Evolutionary conservation across 768 basidiomycete species (phyloP).

Genomic region (Tylopilus rubrobrunneus): DNA sequence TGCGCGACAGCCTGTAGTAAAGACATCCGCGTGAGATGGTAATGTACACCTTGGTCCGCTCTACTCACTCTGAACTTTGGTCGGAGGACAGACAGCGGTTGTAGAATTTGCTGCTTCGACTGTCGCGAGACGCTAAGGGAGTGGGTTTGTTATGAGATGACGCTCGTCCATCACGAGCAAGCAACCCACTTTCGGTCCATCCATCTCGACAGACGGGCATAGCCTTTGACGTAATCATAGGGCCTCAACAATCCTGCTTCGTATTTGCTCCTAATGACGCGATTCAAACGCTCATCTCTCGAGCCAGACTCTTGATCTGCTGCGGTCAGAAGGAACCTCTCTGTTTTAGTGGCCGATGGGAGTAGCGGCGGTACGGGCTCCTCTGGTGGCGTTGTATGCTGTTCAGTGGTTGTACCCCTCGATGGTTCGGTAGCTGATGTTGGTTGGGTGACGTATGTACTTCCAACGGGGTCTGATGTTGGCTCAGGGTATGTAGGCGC

Average conservation of each 20-base stretch:
- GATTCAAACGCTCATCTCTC: conserved; percentile 81
- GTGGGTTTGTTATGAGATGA: too few relatives aligned
- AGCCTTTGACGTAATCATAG: conserved; percentile 57
- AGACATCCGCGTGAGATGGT: not conserved
- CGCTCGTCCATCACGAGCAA: too few relatives aligned
- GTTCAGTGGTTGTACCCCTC: conserved; percentile 21
- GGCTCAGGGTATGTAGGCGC: conserved; percentile 29
- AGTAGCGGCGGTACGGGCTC: conserved; percentile 50
- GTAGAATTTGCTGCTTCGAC: too few relatives aligned
- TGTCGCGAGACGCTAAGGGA: too few relatives aligned
- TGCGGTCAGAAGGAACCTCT: conserved; percentile 86
- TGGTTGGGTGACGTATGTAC: conserved; percentile 15
- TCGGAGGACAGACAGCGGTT: conserved; percentile 55
- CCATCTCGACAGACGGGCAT: too few relatives aligned
- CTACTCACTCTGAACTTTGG: conserved; percentile 75
- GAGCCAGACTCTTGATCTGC: conserved; percentile 62
- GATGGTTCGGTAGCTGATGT: conserved; percentile 18
- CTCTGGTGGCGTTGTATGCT: conserved; percentile 30
- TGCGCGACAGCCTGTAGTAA: conserved; percentile 25
- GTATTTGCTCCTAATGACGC: conserved; percentile 94
- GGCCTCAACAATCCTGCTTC: conserved; percentile 94
- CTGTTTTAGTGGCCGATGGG: conserved; percentile 75
- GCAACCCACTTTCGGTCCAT: too few relatives aligned
- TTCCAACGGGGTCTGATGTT: conserved; percentile 6
- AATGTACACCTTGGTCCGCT: not conserved